Conservation (phyloP, 352 stramenopile species). For the Blastocystis sp. region DNA sequence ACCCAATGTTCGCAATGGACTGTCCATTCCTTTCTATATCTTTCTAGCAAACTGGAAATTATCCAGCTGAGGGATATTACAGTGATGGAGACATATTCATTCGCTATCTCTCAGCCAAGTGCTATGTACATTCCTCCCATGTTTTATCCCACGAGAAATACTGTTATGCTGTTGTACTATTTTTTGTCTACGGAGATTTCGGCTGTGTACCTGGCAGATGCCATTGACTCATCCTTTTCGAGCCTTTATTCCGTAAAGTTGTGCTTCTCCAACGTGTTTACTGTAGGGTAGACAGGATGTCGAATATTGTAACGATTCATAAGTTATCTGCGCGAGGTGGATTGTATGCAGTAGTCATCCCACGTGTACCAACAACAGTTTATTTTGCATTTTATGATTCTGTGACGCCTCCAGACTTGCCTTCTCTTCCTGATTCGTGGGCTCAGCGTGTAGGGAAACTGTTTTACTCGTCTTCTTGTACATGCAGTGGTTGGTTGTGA, state of each 20-base stretch:
- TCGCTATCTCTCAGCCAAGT: background rate
- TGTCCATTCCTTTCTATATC: background rate
- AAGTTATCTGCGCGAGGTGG: background rate
- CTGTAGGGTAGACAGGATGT: background rate
- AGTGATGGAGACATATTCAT: background rate
- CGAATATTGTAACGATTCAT: background rate
- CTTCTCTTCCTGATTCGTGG: background rate
- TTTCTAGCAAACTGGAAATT: background rate
- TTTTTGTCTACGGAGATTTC: no score
- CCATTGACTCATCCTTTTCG: background rate
- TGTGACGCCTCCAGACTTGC: background rate
- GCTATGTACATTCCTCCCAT: background rate
- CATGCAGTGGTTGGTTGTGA: background rate
- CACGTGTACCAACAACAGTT: background rate
- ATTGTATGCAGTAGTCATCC: conserved; percentile 9
- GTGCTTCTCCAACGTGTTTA: background rate
- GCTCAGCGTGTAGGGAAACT: background rate
- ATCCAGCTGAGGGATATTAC: background rate
- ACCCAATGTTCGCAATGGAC: conserved; percentile 10
- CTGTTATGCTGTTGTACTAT: background rate
- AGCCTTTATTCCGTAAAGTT: background rate
- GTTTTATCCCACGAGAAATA: conserved; percentile 24
- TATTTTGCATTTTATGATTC: background rate
- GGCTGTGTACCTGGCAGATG: background rate
- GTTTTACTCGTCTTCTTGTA: background rate